Base-by-base conservation (phyloP, 2,329 filamentous ascomycete species). In the Thielaviopsis euricoi region DNA sequence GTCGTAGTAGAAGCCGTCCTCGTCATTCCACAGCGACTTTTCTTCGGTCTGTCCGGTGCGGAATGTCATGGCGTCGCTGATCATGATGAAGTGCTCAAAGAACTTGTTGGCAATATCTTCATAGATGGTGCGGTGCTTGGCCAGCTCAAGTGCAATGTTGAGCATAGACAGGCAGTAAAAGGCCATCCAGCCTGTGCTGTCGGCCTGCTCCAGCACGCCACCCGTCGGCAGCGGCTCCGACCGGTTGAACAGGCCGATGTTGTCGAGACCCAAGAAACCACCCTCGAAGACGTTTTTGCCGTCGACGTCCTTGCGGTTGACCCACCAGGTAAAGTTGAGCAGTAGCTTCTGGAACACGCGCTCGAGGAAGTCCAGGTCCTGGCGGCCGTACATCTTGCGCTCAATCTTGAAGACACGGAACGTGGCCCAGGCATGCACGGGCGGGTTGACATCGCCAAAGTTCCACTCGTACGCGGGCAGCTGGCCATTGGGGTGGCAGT, bases 291-390 rank as follows among this genome's bases (percentile, higher is more conserved):
- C 86, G 66, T 97, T 96, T 74, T 97, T 97, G 65, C 89, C 91
- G 10, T 95, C 88, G 12, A 80, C 79, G 65, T 97, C 91, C 71
- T 97, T 97, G 60, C 91, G 86, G 69, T 97, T 97, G 21, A 96
- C 91, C 91, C 91, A 97, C 93, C 93, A 97, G 3, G 93, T 97
- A 70, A 97, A 97, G 73, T 97, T 97, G 62, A 97, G 76, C 23
- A 97, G 75, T 61, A 97, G 72, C 70, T 97, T 97, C 67, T 97
- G 93, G 75, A 97, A 97, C 4, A 96, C 89, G 21, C 91, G 82
- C 74, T 97, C 91, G 10, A 97, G 78, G 71, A 96, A 97, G 70
- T 97, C 93, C 33, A 96, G 76, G 68, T 97, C 91, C 67, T 96
- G 89, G 37, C 88, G 83, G 48, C 91, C 93, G 65, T 96, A 97